Conservation (phyloP, 208 protist genomes). For the Acanthamoeba triangularis region DNA sequence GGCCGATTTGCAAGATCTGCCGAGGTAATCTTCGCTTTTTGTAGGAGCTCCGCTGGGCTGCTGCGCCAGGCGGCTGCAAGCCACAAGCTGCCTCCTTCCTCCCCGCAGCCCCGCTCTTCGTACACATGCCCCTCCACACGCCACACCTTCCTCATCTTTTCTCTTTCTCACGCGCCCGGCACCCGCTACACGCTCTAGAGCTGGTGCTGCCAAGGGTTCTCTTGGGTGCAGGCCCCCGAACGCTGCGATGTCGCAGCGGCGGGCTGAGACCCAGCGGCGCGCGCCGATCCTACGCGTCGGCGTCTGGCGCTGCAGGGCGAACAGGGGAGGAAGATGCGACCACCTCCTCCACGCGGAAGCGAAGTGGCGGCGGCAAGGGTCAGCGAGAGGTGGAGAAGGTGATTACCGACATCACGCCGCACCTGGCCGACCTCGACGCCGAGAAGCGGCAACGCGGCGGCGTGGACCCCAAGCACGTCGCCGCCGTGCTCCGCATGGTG, state of each 20-base stretch:
- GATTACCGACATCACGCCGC: slow-evolving; percentile 42
- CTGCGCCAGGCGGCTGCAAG: background rate
- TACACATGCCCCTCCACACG: too few species aligned
- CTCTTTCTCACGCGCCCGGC: background rate
- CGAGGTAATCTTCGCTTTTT: too few species aligned
- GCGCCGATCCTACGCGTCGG: background rate
- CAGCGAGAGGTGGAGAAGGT: slow-evolving; percentile 26
- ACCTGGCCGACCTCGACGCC: slow-evolving; percentile 37
- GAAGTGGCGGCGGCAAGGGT: background rate
- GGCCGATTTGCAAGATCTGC: too few species aligned
- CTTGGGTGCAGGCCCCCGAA: too few species aligned
- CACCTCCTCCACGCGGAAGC: background rate
- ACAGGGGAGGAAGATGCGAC: background rate
- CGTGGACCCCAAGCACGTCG: slow-evolving; percentile 34
- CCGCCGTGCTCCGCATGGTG: slow-evolving; percentile 32
- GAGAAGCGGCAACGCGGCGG: background rate
- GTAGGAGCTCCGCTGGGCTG: background rate
- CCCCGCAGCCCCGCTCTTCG: background rate
- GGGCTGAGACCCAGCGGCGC: too few species aligned
- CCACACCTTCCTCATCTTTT: background rate
- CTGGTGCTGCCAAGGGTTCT: background rate
- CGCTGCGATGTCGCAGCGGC: too few species aligned
- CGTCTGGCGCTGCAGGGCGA: background rate
- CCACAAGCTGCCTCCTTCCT: background rate
- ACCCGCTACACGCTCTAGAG: background rate